These are phyloP conservation scores for Phytopythium litorale DNA, from an alignment of 352 stramenopile genomes.

Conservation along the genomic window DNA sequence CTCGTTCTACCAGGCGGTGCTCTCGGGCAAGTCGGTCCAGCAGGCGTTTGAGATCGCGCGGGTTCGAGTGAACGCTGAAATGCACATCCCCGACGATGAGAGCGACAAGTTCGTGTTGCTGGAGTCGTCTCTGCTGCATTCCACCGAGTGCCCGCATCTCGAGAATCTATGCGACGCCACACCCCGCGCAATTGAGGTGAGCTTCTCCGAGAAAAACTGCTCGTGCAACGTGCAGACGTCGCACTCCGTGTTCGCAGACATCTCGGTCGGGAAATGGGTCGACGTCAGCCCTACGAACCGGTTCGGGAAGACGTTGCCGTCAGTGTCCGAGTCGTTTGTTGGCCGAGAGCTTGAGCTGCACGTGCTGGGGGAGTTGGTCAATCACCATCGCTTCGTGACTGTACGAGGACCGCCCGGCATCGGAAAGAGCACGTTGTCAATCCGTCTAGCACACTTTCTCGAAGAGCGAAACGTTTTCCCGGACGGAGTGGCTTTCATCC, in stretches of 20 bases:
- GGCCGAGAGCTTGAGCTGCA: slow-evolving; percentile 73
- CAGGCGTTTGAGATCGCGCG: slow-evolving; percentile 75
- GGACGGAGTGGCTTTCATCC: slow-evolving; percentile 74
- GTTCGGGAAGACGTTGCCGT: slow-evolving; percentile 62
- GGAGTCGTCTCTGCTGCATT: slow-evolving; percentile 61
- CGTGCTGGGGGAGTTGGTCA: slow-evolving; percentile 55
- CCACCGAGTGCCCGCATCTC: slow-evolving; percentile 41
- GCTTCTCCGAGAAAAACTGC: slow-evolving; percentile 42
- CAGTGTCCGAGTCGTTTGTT: slow-evolving; percentile 65
- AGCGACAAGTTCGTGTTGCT: slow-evolving; percentile 78
- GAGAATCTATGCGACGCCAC: slow-evolving; percentile 13
- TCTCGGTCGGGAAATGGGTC: slow-evolving; percentile 70
- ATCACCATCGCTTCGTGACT: slow-evolving; percentile 60
- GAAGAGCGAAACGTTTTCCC: slow-evolving; percentile 67
- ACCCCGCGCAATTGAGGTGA: slow-evolving; percentile 43
- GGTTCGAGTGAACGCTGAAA: slow-evolving; percentile 64
- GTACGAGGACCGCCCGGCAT: slow-evolving; percentile 71
- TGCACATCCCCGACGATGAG: slow-evolving; percentile 56
- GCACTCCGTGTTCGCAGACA: slow-evolving; percentile 69
- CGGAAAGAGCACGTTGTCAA: slow-evolving; percentile 73
- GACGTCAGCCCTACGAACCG: slow-evolving; percentile 70
- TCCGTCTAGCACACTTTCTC: slow-evolving; percentile 68
- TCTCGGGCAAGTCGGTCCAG: slow-evolving; percentile 68
- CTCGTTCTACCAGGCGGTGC: slow-evolving; percentile 73
- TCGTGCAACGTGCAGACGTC: slow-evolving; percentile 43